These are phyloP conservation scores for Penicillium sp. DNA, from an alignment of 2,329 filamentous ascomycete species.

Conservation along the genomic window DNA sequence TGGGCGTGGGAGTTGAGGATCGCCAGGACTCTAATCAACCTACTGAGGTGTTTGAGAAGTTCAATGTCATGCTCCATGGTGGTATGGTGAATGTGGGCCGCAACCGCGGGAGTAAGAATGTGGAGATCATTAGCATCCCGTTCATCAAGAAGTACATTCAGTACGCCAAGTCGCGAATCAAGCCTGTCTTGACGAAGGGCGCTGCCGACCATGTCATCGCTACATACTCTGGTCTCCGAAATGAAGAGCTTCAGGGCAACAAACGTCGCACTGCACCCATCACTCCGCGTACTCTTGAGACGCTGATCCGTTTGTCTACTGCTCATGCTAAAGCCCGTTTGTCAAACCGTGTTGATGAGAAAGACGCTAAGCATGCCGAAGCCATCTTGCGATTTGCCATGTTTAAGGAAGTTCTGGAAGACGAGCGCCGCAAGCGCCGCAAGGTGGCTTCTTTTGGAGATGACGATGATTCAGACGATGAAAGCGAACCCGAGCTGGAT, in stretches of 20 bases:
- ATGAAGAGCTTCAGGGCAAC: conserved; percentile 92
- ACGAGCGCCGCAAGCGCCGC: conserved; percentile 75
- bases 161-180: conserved; percentile 87
- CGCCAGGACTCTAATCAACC: conserved; percentile 65
- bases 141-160: conserved; percentile 99
- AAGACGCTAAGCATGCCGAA: conserved; percentile 82
- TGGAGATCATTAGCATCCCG: conserved; percentile 87
- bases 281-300: conserved; percentile 95
- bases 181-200: conserved; percentile 82
- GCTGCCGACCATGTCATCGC: conserved; percentile 87
- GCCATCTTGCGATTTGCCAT: conserved; percentile 86
- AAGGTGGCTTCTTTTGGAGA: conserved; percentile 53
- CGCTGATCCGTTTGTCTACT: conserved; percentile 93
- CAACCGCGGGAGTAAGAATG: conserved; percentile 61
- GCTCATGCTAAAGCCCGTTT: conserved; percentile 91
- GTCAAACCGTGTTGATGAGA: conserved; percentile 80
- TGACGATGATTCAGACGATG: conserved; percentile 45
- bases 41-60: conserved; percentile 93
- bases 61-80: conserved; percentile 89
- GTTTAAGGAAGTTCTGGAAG: conserved; percentile 86
- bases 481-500: conserved; percentile 38
- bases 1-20: conserved; percentile 79
- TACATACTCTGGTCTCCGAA: conserved; percentile 85
- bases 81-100: conserved; percentile 76
- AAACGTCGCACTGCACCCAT: conserved; percentile 89